Base-by-base conservation (phyloP, 768 basidiomycete genomes). In the Leccinum disarticulatum region DNA sequence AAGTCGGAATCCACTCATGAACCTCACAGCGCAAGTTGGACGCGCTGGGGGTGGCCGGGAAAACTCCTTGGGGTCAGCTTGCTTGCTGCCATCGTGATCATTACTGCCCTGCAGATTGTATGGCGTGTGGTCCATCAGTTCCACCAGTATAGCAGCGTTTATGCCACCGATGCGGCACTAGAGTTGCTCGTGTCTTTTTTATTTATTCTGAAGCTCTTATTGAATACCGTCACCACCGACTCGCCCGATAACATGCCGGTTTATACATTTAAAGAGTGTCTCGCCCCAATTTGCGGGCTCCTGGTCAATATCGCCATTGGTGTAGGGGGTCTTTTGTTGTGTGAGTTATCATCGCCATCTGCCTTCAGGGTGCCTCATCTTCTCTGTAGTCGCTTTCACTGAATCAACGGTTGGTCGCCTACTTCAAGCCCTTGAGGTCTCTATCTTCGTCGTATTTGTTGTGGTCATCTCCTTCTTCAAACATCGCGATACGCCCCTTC, bases 381-480 rank as follows among this genome's bases (percentile, higher is more conserved):
- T 3, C 54, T 55, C 46, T 22, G 36, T 63, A 90, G 88, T 87
- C 69, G 73, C 77, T 55, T 90, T 91, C 67, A 83, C 89, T 3
- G 90, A 91, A 73, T 83, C 82, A 6, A 77, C 79, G 10, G 73
- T 88, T 1, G 90, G 90, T n/a, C 84, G 87, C 50, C 83, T 91
- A 64, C 70, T 84, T 54, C 81, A 85, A 64, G 86, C 84, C 14
- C 71, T 85, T 35, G 86, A 88, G 66, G 64, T 86, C 25, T 92
- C 86, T 66, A 77, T 85, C 47, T 72, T 87, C 48, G 76, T 87
- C 57, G 70, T 89, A n/a, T 83, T 80, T 67, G 72, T 79, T 60
- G 80, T 88, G 60, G 75, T 87, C 54, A 65, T 72, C 35, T 73
- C 79, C n/a, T 76, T 82, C 66, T 56, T 74, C 54, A 65, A 58